Evolutionary conservation across 495 filamentous ascomycete species (phyloP), one percentile per base, ranked within the genome.

Genomic region (Penicillium atrosanguineum): DNA sequence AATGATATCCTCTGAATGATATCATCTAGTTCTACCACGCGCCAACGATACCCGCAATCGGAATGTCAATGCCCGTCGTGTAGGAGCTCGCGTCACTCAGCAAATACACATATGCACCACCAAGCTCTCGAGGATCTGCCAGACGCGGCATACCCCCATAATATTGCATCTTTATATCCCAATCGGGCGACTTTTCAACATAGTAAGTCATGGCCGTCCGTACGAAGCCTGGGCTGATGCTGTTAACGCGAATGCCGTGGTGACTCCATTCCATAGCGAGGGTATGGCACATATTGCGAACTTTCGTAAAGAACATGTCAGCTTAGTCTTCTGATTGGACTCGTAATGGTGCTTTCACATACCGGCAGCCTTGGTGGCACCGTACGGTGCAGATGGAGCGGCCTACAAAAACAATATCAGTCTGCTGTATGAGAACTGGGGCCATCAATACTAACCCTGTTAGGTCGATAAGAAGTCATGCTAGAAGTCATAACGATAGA

Each of bases 221-320:
- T 11, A 76, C 67, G 40, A 69, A 76, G 23, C 72, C 70, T 2
- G 72, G 73, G 0, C 61, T 65, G 8, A 71, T 62, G 31, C 64
- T 67, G 59, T 75, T 75, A 37, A 74, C 71, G 4, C 73, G 71
- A 54, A 78, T 78, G 25, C 73, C 72, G 46, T 79, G 69, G 38
- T 71, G 62, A 46, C 69, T 70, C 73, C 72, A 77, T 51, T 77
- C 73, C 72, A 77, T 77, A 7, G 75, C 73, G 26, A 77, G 62
- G 16, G 74, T 75, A 43, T 75, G 69, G 39, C 56, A 65, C 59
- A 69, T 64, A 28, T 67, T 67, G 14, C 63, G 66, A 19, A 69
- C 66, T 67, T 21, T n/a, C 29, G 6, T 16, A 14, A 31, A 50
- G 7, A 6, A 11, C 26, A 44, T 9, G 8, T 21, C 15, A 31